A percentile compares a stretch with the other conserved stretches of the same genome.
Evolutionary conservation across 352 stramenopile species (phyloP).

Genomic region (Globisporangium nunn): DNA sequence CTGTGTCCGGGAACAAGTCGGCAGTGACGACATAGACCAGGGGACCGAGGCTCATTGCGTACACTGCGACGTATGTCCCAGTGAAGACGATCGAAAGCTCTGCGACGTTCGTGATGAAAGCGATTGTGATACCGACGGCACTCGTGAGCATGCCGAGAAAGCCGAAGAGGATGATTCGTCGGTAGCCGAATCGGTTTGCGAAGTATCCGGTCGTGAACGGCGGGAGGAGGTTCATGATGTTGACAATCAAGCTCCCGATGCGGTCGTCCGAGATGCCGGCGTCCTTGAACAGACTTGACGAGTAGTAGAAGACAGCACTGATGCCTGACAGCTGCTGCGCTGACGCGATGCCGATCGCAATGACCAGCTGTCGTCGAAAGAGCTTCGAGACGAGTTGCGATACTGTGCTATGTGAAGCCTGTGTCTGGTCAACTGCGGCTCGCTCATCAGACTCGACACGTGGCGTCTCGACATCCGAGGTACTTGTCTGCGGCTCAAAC

Average conservation of each 20-base stretch:
- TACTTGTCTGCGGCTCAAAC: constrained; percentile 14
- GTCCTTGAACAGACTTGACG: constrained; percentile 28
- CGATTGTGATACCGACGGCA: constrained; percentile 39
- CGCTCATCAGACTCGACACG: constrained; percentile 5
- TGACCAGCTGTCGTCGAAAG: constrained; percentile 39
- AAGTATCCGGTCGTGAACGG: constrained; percentile 28
- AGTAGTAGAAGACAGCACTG: constrained; percentile 52
- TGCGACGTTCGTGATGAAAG: constrained; percentile 16
- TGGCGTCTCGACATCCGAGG: background rate
- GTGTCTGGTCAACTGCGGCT: background rate
- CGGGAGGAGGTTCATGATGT: constrained; percentile 36
- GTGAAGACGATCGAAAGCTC: constrained; percentile 49
- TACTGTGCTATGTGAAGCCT: background rate
- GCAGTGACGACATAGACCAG: constrained; percentile 51
- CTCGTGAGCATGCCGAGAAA: constrained; percentile 35
- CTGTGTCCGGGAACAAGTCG: constrained; percentile 47
- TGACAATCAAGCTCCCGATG: constrained; percentile 31
- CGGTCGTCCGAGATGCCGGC: constrained; percentile 33
- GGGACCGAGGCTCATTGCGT: constrained; percentile 57
- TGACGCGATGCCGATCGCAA: constrained; percentile 30
- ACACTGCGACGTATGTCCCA: constrained; percentile 46
- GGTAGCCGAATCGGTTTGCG: constrained; percentile 36
- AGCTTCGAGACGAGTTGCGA: constrained; percentile 27
- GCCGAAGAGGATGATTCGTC: constrained; percentile 41
- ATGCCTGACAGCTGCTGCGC: constrained; percentile 56